These are phyloP conservation scores for Camptophora hylomeconis DNA, from an alignment of 2,329 filamentous ascomycete species.

Conservation along the genomic window DNA sequence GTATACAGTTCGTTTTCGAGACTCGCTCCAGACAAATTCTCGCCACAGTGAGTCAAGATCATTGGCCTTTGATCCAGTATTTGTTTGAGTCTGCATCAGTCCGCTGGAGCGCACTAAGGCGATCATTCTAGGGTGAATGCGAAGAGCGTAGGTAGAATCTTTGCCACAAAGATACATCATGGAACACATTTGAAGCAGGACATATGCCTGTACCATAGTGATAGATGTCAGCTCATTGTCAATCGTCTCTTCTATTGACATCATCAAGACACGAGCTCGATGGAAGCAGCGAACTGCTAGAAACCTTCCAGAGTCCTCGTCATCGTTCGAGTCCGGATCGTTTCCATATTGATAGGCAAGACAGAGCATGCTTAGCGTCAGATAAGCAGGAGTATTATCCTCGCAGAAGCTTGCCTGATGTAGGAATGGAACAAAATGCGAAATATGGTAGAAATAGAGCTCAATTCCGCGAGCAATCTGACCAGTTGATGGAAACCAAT, in stretches of 20 bases:
- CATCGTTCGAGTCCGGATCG: slow-evolving; percentile 22
- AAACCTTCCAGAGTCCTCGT: slow-evolving; percentile 17
- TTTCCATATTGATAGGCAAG: slow-evolving; percentile 28
- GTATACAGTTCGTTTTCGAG: slow-evolving; percentile 31
- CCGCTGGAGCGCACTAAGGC: slow-evolving; percentile 24
- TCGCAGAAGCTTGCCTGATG: slow-evolving; percentile 25
- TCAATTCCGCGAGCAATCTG: slow-evolving; percentile 23
- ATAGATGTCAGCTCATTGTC: slow-evolving; percentile 15
- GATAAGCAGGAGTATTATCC: slow-evolving; percentile 12
- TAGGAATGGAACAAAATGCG: slow-evolving; percentile 27
- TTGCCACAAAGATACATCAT: slow-evolving; percentile 31
- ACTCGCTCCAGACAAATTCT: slow-evolving; percentile 26
- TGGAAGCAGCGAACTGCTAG: slow-evolving; percentile 24
- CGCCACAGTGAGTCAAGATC: slow-evolving; percentile 29
- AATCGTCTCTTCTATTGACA: slow-evolving; percentile 11
- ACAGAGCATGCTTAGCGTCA: slow-evolving; percentile 26
- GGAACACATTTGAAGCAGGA: slow-evolving; percentile 29
- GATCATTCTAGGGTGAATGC: slow-evolving; percentile 30
- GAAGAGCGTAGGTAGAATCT: slow-evolving; percentile 24
- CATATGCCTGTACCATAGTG: slow-evolving; percentile 25
- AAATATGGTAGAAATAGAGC: slow-evolving; percentile 26
- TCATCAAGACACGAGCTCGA: slow-evolving; percentile 19
- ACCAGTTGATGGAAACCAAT: slow-evolving; percentile 21
- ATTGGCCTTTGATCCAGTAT: slow-evolving; percentile 12
- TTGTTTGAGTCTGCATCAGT: slow-evolving; percentile 23